Evolutionary conservation across 768 basidiomycete genomes (phyloP), one percentile per base, ranked within the genome.

Genomic region (Russula lepida): DNA sequence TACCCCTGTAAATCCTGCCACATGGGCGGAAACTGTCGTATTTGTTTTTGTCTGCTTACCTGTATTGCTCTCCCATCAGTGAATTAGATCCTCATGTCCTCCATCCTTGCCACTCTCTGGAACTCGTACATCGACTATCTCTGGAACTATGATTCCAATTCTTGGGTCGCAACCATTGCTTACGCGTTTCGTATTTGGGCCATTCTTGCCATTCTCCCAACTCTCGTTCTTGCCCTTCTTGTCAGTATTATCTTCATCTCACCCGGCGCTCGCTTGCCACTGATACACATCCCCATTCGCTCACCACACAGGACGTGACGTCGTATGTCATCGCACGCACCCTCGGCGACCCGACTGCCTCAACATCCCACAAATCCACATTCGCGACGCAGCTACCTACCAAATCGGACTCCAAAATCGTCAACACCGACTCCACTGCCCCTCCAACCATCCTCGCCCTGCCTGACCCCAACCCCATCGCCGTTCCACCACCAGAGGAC

Each of bases 261-360:
- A 23, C 4, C n/a, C 25, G 6, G 7, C 23, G 11, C 35, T 27
- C 19, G 8, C 27, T 4, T 2, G 12, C 8, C 6, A 5, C 5
- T 15, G 1, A n/a, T 35, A 25, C 23, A 35, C 32, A 33, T 27
- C 27, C 27, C 19, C 19, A 15, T 52, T 35, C 7, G 6, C n/a
- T 33, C 32, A 27, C n/a, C 23, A 35, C 19, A 44, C 68, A 92
- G 89, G 89, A 92, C 70, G 82, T 92, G 57, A 77, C 83, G 2
- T 88, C 90, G 21, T 92, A 92, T 67, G 82, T 84, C 59, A 88
- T 92, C 69, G 90, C 87, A 13, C 84, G 89, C 60, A 91, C 88
- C 6, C 78, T 92, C 54, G 89, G 89, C 35, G 81, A 81, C 62
- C 83, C 84, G 54, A 85, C 84, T 69, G 86, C 88, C 0, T 85